A percentile compares a stretch with the other conserved stretches of the same genome.
Conservation (phyloP, 164 flowering plant genomes). For the Chloranthus sessilifolius region DNA sequence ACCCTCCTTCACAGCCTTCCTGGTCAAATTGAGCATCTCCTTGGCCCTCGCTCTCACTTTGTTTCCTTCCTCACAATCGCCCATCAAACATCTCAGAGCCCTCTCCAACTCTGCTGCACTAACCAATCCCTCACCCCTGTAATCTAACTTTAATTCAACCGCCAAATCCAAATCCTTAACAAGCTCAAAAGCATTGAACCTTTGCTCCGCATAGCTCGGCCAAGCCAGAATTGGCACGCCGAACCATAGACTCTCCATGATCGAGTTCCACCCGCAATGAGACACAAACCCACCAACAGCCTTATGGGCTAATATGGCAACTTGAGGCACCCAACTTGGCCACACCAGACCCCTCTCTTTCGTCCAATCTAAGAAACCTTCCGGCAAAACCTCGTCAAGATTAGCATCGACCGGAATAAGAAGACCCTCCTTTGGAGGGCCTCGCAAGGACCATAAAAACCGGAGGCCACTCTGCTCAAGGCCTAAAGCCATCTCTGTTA, state of each 20-base stretch:
- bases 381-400: constrained; percentile 8
- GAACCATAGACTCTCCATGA: constrained; percentile 13
- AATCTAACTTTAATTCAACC: constrained; percentile 24
- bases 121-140: constrained; percentile 13
- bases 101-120: constrained; percentile 31
- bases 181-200: constrained; percentile 34
- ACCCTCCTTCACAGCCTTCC: constrained; percentile 5
- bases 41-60: constrained; percentile 6
- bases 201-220: constrained; percentile 53
- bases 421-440: not conserved
- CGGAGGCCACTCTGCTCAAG: constrained; percentile 5
- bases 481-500: constrained; percentile 18
- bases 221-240: constrained; percentile 37
- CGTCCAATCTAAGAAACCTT: constrained; percentile 12
- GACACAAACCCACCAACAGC: constrained; percentile 15
- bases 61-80: constrained; percentile 10
- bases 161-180: constrained; percentile 27
- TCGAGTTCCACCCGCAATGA: constrained; percentile 18
- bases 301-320: constrained; percentile 4
- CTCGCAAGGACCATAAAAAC: constrained; percentile 5
- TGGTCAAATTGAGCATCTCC: not conserved
- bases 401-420: not conserved
- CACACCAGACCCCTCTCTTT: constrained; percentile 9
- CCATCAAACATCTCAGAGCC: constrained; percentile 15
- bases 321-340: constrained; percentile 14